Evolutionary conservation across 257 asterid species (phyloP), one percentile per base, ranked within the genome.

Genomic region (Solanum chiquidenum): DNA sequence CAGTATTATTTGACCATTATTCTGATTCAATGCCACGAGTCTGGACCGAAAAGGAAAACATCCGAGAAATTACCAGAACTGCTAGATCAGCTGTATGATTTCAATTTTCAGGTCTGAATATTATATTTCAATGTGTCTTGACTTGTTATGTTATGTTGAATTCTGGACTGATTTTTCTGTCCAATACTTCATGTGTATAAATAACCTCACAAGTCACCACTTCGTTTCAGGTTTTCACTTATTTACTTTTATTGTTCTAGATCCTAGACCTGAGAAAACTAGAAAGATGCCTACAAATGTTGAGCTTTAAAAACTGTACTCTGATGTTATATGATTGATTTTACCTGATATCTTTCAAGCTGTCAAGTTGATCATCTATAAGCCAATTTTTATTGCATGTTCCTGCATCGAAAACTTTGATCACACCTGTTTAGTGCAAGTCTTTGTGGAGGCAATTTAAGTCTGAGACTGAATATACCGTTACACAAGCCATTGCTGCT

Each of bases 401-500:
- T 85, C 92, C 97, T 77, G 52, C 97, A 88, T 90, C 96, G 20
- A 96, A 91, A 91, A 96, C 98, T 88, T 91, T 97, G 91, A 90
- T 96, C 79, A 93, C 98, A 55, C 99, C 98, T 42, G 94, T 95
- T 49, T 98, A 93, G 93, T 95, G 99, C 91, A 97, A 96, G 88
- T 90, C 94, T 10, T 88, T 97, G 89, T 97, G 99, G 99, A 93
- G 98, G 93, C 98, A 95, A 90, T 97, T 97, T 86, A 94, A 90
- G 87, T 11, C 91, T 6, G 98, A 97, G 95, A 97, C 99, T 0
- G 98, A 94, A 93, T 94, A 94, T 89, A 91, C 95, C 60, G 94
- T 96, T 85, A 93, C 94, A 90, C 98, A 95, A 93, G 99, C 99
- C 87, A 94, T 95, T 87, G 88, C 98, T 88, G 98, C 98, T 79